These are phyloP conservation scores for Passalora sequoiae DNA, from an alignment of 2,329 filamentous ascomycete species.

Conservation along the genomic window DNA sequence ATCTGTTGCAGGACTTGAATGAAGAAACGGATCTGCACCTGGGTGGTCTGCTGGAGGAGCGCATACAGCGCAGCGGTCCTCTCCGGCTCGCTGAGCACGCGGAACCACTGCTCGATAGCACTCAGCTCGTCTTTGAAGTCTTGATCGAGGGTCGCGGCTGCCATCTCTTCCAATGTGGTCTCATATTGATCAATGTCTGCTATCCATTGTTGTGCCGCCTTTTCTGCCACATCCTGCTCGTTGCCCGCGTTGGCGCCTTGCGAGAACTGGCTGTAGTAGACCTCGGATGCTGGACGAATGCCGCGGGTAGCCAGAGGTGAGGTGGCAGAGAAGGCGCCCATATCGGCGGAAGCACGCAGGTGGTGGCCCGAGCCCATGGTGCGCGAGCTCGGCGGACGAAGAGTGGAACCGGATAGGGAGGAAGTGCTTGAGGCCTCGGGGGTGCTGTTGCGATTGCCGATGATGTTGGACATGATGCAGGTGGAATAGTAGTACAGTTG, in stretches of 20 bases:
- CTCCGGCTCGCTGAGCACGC: constrained; percentile 93
- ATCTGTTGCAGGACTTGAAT: constrained; percentile 98
- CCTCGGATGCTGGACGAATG: constrained; percentile 90
- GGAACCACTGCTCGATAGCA: constrained; percentile 99
- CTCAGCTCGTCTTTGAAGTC: constrained; percentile 99
- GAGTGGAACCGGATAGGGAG: constrained; percentile 68
- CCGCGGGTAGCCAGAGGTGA: constrained; percentile 66
- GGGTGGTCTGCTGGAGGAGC: constrained; percentile 93
- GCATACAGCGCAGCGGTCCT: constrained; percentile 93
- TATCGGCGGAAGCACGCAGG: constrained; percentile 91
- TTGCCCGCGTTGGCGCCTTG: constrained; percentile 62
- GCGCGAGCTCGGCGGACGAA: constrained; percentile 54
- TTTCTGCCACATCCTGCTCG: constrained; percentile 81
- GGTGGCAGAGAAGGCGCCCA: constrained; percentile 67
- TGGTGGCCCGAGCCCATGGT: constrained; percentile 66
- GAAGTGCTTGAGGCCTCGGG: constrained; percentile 83
- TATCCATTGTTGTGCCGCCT: constrained; percentile 96
- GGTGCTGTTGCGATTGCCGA: constrained; percentile 87
- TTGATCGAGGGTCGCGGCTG: constrained; percentile 94
- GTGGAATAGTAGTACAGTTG: neutral
- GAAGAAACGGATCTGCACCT: constrained; percentile 98
- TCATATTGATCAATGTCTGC: constrained; percentile 98
- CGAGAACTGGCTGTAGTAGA: constrained; percentile 74
- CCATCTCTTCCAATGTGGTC: constrained; percentile 98
- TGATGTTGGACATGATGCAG: constrained; percentile 45